Evolutionary conservation across 768 basidiomycete species (phyloP).

Genomic region (Crucibulum laeve): DNA sequence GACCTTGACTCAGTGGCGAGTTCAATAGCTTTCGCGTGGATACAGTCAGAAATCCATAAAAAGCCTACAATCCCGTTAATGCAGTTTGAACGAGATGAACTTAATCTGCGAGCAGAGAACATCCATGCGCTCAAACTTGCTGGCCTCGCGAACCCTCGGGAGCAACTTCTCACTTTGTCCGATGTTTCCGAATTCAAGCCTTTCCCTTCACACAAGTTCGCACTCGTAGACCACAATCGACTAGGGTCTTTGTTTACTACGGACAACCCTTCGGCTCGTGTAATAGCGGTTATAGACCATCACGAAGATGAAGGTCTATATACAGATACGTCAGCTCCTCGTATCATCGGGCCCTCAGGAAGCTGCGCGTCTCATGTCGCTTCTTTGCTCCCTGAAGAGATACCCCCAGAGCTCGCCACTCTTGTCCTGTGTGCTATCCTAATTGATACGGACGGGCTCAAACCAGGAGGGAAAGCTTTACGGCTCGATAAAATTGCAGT

Average conservation of each 20-base stretch:
- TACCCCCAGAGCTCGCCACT: slow-evolving; percentile 64
- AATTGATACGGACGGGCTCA: slow-evolving; percentile 84
- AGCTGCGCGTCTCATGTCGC: slow-evolving; percentile 70
- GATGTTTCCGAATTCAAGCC: slow-evolving; percentile 52
- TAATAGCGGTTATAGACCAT: slow-evolving; percentile 85
- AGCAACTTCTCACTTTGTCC: slow-evolving; percentile 61
- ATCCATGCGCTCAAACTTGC: slow-evolving; percentile 64
- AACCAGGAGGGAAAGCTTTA: slow-evolving; percentile 73
- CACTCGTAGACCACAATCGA: slow-evolving; percentile 89
- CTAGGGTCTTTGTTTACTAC: slow-evolving; percentile 41
- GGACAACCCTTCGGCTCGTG: slow-evolving; percentile 38
- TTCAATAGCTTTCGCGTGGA: slow-evolving; percentile 80
- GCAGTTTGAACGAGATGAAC: slow-evolving; percentile 62
- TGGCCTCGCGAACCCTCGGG: slow-evolving; percentile 41
- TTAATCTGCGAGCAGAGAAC: slow-evolving; percentile 86
- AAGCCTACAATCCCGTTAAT: slow-evolving; percentile 65
- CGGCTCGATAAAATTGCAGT: slow-evolving; percentile 61
- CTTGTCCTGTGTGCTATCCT: slow-evolving; percentile 79
- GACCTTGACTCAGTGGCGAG: slow-evolving; percentile 91
- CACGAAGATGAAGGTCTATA: slow-evolving; percentile 82
- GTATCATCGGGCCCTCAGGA: slow-evolving; percentile 66
- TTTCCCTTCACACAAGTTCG: slow-evolving; percentile 57
- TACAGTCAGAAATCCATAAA: slow-evolving; percentile 53
- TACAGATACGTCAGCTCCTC: slow-evolving; percentile 54
- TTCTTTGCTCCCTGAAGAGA: slow-evolving; percentile 26